phyloP scores from a whole-genome alignment of 2,329 filamentous ascomycete species.

The Penicillium sp. region DNA sequence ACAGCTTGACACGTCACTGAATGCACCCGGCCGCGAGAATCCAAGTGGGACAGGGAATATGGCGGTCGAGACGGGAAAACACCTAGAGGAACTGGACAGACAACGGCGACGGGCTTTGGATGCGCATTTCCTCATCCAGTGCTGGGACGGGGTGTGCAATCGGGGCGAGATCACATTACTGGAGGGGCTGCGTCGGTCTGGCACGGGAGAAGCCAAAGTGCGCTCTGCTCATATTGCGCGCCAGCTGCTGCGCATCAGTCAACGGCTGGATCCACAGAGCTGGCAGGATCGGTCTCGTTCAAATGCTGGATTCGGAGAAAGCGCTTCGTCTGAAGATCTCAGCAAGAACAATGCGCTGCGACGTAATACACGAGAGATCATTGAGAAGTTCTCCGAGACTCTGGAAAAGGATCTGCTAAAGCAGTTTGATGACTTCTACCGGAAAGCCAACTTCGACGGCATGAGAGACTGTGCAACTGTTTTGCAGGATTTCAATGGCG shows the following conservation, averaged over 20 bases:
- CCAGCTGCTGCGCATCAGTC: conserved; percentile 90
- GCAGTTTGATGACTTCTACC: conserved; percentile 96
- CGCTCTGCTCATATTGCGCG: conserved; percentile 89
- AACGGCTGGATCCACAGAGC: conserved; percentile 74
- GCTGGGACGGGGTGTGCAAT: conserved; percentile 93
- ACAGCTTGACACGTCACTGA: conserved; percentile 77
- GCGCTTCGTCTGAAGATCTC: conserved; percentile 38
- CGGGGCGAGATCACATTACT: conserved; percentile 80
- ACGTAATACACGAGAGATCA: conserved; percentile 73
- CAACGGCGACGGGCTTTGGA: conserved; percentile 87
- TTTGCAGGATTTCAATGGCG: conserved; percentile 91
- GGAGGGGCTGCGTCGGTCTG: conserved; percentile 81
- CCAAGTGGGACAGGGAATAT: conserved; percentile 67
- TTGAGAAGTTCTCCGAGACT: conserved; percentile 95
- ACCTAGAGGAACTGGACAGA: conserved; percentile 87
- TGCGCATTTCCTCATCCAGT: conserved; percentile 91
- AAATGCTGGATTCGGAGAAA: conserved; percentile 43
- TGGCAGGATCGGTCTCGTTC: conserved; percentile 59
- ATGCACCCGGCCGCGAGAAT: conserved; percentile 50
- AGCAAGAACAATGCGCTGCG: conserved; percentile 42
- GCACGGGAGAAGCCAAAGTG: conserved; percentile 86
- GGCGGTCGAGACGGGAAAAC: conserved; percentile 91
- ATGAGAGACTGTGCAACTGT: conserved; percentile 98
- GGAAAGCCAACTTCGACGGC: conserved; percentile 90
- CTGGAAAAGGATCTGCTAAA: conserved; percentile 91